A percentile compares a stretch with the other conserved stretches of the same genome.
Conservation (phyloP, 192 early-diverging fungal genomes). For the Borealophlyctis nickersoniae region DNA sequence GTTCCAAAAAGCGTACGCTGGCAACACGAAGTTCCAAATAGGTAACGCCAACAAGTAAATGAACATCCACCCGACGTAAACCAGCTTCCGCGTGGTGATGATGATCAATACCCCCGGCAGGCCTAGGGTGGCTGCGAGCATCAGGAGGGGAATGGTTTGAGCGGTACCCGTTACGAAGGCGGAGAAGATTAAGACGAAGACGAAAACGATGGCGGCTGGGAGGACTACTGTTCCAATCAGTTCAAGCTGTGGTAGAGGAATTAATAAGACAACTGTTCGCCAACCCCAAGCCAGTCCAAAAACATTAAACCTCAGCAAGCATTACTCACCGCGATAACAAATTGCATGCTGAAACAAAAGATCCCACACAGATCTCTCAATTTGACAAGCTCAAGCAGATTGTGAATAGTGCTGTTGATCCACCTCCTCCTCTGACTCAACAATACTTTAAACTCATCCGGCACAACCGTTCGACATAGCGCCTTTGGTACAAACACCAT, state of each 20-base stretch:
- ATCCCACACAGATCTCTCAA: slow-evolving; percentile 91
- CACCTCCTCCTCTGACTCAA: slow-evolving; percentile 88
- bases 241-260: slow-evolving; percentile 48
- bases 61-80: slow-evolving; percentile 89
- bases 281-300: neutral
- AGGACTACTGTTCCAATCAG: slow-evolving; percentile 88
- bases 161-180: slow-evolving; percentile 38
- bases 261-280: neutral
- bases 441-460: slow-evolving; percentile 81
- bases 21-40: slow-evolving; percentile 88
- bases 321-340: slow-evolving; percentile 60
- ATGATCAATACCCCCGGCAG: slow-evolving; percentile 86
- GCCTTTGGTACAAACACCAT: slow-evolving; percentile 97
- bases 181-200: slow-evolving; percentile 35
- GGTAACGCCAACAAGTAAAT: slow-evolving; percentile 74
- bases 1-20: slow-evolving; percentile 60
- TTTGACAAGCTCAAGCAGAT: slow-evolving; percentile 85
- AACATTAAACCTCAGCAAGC: neutral
- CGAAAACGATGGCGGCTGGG: slow-evolving; percentile 77
- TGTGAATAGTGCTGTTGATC: slow-evolving; percentile 98
- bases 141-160: slow-evolving; percentile 63
- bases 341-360: slow-evolving; percentile 95
- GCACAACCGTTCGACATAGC: slow-evolving; percentile 87
- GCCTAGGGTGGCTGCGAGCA: slow-evolving; percentile 75
- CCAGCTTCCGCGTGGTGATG: slow-evolving; percentile 78